phyloP scores from a whole-genome alignment of 495 filamentous ascomycete species.

The Tuber calosporum region DNA sequence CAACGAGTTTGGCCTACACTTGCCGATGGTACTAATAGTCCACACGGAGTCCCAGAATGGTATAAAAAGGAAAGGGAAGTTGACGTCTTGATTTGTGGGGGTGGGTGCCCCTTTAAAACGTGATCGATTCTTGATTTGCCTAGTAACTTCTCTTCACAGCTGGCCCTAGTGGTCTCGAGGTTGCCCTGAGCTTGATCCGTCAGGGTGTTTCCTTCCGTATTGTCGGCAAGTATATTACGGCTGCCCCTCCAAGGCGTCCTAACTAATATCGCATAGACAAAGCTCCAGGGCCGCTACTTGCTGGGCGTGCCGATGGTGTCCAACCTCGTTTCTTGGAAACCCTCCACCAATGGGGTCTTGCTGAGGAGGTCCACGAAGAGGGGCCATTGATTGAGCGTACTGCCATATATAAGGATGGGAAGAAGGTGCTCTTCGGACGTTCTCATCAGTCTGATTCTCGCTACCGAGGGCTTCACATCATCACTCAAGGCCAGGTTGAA shows the following conservation, averaged over 20 bases:
- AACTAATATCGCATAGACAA: slow-evolving; percentile 32
- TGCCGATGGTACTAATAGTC: slow-evolving; percentile 36
- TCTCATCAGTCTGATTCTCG: slow-evolving; percentile 44
- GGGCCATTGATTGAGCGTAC: slow-evolving; percentile 44
- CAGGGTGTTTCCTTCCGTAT: slow-evolving; percentile 43
- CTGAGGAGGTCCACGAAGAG: slow-evolving; percentile 43
- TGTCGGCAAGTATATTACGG: slow-evolving; percentile 25
- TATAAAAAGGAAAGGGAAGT: slow-evolving; percentile 39
- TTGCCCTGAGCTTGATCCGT: slow-evolving; percentile 39
- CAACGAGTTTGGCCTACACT: slow-evolving; percentile 42
- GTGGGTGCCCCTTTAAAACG: slow-evolving; percentile 16
- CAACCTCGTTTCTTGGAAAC: slow-evolving; percentile 44
- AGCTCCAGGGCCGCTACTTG: slow-evolving; percentile 28
- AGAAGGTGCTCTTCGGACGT: slow-evolving; percentile 35
- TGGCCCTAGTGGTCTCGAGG: slow-evolving; percentile 40
- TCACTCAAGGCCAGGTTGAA: slow-evolving; percentile 45
- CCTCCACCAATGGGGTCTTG: slow-evolving; percentile 42
- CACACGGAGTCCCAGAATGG: slow-evolving; percentile 40
- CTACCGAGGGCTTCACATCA: slow-evolving; percentile 44
- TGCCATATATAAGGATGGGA: slow-evolving; percentile 42
- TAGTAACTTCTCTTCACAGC: slow-evolving; percentile 27
- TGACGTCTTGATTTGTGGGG: slow-evolving; percentile 43
- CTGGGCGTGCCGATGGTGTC: slow-evolving; percentile 43
- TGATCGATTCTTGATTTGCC: neutral
- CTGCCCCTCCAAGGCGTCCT: neutral